phyloP scores from a whole-genome alignment of 345 rosid species.

The Erodium maritimum region DNA sequence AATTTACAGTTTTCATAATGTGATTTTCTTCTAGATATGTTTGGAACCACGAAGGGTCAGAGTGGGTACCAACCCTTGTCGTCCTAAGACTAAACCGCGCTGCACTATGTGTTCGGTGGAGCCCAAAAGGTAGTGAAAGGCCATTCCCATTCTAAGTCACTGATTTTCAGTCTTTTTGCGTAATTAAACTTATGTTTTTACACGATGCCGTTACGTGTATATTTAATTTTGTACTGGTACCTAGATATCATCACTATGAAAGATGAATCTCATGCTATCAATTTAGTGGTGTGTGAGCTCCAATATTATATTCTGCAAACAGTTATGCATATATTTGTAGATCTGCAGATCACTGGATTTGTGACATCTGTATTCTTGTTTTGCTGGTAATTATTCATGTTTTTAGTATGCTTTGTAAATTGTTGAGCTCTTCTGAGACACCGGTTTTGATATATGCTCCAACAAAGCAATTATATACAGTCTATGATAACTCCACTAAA shows the following conservation, averaged over 20 bases:
- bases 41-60: conserved; percentile 81
- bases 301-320: not conserved
- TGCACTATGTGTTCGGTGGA: conserved; percentile 94
- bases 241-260: not conserved
- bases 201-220: not conserved
- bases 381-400: not conserved
- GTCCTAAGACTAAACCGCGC: conserved; percentile 96
- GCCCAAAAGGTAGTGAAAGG: conserved; percentile 60
- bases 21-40: conserved; percentile 45
- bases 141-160: conserved; percentile 1
- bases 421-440: not conserved
- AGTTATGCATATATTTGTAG: not conserved
- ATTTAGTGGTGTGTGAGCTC: not conserved
- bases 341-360: not conserved
- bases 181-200: not conserved
- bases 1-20: not conserved
- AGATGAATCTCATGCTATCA: not conserved
- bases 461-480: not conserved
- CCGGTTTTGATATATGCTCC: not conserved
- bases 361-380: not conserved
- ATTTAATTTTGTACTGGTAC: not conserved
- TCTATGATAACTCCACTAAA: not conserved
- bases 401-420: not conserved
- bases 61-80: conserved; percentile 94
- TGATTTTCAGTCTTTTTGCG: conserved; percentile 7